Percentiles rank a stretch among this genome's conserved stretches.
phyloP scores from a whole-genome alignment of 2,329 filamentous ascomycete species.

The Zalaria obscura region DNA sequence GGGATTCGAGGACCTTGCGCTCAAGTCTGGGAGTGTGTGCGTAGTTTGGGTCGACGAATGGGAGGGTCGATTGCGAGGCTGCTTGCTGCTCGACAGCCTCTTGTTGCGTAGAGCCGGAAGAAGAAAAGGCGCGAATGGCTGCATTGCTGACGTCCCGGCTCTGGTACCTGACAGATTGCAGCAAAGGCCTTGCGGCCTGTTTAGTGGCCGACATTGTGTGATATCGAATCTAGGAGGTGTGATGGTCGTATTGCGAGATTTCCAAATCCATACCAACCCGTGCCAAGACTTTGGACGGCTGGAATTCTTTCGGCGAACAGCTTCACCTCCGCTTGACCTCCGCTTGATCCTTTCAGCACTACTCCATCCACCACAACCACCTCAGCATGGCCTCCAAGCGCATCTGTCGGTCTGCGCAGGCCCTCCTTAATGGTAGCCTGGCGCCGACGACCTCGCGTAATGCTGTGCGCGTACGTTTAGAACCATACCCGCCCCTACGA shows the following conservation, averaged over 20 bases:
- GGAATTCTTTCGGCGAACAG: constrained; percentile 5
- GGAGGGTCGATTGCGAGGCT: constrained; percentile 10
- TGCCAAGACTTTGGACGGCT: too few relatives aligned
- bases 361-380: constrained; percentile 3
- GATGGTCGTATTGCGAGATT: too few relatives aligned
- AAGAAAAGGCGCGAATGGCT: constrained; percentile 33
- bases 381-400: constrained; percentile 25
- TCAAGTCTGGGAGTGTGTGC: constrained; percentile 52
- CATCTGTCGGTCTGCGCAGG: constrained; percentile 22
- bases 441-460: too few relatives aligned
- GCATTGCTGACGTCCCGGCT: not conserved
- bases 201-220: constrained; percentile 18
- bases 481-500: too few relatives aligned
- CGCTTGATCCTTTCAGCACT: constrained; percentile 7
- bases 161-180: constrained; percentile 5
- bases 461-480: too few relatives aligned
- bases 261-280: too few relatives aligned
- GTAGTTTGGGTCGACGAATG: constrained; percentile 47
- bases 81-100: constrained; percentile 23
- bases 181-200: constrained; percentile 15
- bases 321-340: constrained; percentile 11
- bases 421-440: constrained; percentile 12
- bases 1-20: constrained; percentile 46
- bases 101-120: constrained; percentile 27
- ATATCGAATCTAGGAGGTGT: too few relatives aligned